Evolutionary conservation across 345 rosid species (phyloP).

Genomic region (Salix brachista): DNA sequence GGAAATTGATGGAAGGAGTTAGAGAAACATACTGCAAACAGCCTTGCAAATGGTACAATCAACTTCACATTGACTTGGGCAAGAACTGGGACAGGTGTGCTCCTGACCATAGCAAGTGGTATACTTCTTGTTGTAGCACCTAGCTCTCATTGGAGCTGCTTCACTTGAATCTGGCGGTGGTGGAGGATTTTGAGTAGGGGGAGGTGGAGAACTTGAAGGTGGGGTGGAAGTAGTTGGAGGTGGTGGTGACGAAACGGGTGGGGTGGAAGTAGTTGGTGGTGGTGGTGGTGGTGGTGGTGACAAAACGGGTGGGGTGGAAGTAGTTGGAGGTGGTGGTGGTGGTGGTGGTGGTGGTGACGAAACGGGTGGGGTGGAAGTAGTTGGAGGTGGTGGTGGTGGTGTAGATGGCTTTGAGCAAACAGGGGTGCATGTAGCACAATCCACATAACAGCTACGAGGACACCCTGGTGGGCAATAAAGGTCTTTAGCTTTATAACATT

Average conservation of each 20-base stretch:
- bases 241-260: no score
- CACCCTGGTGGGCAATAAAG: not conserved
- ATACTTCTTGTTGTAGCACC: conserved; percentile 35
- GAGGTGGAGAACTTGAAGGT: not conserved
- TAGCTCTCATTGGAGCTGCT: conserved; percentile 18
- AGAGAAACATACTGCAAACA: conserved; percentile 42
- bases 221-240: not conserved
- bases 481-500: not conserved
- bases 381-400: not conserved
- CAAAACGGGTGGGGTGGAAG: not conserved
- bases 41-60: conserved; percentile 64
- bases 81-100: conserved; percentile 40
- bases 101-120: conserved; percentile 41
- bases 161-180: not conserved
- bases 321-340: conserved; percentile 6
- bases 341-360: not conserved
- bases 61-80: conserved; percentile 50
- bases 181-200: conserved; percentile 27
- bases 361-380: not conserved
- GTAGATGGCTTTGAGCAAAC: not conserved
- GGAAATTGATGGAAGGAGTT: not conserved
- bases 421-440: not conserved
- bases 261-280: no score
- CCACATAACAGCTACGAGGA: not conserved
- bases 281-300: conserved; percentile 11